Evolutionary conservation across 306 rosid species (phyloP).

Genomic region (Vachellia collinsii): DNA sequence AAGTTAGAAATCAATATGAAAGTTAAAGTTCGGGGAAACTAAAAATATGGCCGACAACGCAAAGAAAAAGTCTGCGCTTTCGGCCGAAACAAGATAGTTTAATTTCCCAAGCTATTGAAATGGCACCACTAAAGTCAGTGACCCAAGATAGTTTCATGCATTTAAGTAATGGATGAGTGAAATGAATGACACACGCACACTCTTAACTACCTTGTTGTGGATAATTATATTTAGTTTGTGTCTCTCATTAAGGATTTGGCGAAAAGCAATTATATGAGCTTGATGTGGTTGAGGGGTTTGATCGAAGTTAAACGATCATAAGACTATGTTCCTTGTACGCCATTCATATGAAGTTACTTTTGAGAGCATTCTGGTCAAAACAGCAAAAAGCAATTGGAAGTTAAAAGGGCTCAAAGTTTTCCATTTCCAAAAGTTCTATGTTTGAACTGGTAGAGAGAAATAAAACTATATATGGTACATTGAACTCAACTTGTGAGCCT

Average conservation of each 20-base stretch:
- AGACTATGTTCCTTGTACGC: not conserved
- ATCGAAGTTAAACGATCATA: not conserved
- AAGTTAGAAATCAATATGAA: not conserved
- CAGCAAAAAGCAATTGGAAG: not conserved
- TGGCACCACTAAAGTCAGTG: not conserved
- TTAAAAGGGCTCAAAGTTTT: not conserved
- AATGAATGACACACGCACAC: too few species aligned
- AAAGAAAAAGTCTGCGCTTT: not conserved
- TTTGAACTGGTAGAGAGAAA: not conserved
- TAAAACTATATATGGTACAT: too few species aligned
- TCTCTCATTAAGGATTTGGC: not conserved
- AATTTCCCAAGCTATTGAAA: not conserved
- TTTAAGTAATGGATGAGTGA: not conserved
- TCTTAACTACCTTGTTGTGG: too few species aligned
- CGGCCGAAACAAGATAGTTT: not conserved
- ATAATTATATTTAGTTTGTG: too few species aligned
- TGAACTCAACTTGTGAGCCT: too few species aligned
- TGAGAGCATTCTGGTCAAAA: not conserved
- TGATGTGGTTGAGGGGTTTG: not conserved
- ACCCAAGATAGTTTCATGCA: not conserved
- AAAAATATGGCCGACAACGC: conserved; percentile 5
- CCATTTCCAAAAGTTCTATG: not conserved
- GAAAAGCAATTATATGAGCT: not conserved
- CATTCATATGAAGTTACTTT: not conserved
- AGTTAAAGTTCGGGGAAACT: not conserved